These are phyloP conservation scores for Balakata baccata DNA, from an alignment of 345 rosid genomes.

Conservation along the genomic window DNA sequence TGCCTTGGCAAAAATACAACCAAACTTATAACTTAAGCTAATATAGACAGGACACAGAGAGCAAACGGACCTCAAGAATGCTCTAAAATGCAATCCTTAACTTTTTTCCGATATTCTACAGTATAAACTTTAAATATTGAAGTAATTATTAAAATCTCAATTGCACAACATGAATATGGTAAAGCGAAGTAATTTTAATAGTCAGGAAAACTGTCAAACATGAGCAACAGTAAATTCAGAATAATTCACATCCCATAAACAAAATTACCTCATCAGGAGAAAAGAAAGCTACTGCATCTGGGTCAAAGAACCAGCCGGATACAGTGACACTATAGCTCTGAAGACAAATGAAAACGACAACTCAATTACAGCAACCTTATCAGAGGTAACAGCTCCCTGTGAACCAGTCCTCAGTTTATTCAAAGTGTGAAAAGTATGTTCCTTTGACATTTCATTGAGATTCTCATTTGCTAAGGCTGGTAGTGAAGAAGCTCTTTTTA, in stretches of 20 bases:
- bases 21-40: neutral
- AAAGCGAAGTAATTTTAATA: too few relatives aligned
- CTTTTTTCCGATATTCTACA: too few relatives aligned
- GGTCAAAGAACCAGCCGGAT: constrained; percentile 90
- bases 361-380: constrained; percentile 64
- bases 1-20: neutral
- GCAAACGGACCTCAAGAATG: too few relatives aligned
- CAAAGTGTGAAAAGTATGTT: too few relatives aligned
- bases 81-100: too few relatives aligned
- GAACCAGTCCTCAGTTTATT: constrained; percentile 13
- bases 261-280: constrained; percentile 86
- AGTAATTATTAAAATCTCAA: too few relatives aligned
- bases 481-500: constrained; percentile 67
- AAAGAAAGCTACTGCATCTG: constrained; percentile 84
- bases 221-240: neutral
- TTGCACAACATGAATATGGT: too few relatives aligned
- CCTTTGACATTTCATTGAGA: too few relatives aligned
- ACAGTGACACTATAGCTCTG: constrained; percentile 77
- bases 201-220: too few relatives aligned
- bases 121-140: too few relatives aligned
- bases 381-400: constrained; percentile 37
- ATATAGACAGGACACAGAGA: too few relatives aligned
- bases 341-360: constrained; percentile 59
- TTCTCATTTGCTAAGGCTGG: constrained; percentile 21
- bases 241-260: neutral